phyloP scores from a whole-genome alignment of 495 filamentous ascomycete species.

The Aspergillus diversus region DNA sequence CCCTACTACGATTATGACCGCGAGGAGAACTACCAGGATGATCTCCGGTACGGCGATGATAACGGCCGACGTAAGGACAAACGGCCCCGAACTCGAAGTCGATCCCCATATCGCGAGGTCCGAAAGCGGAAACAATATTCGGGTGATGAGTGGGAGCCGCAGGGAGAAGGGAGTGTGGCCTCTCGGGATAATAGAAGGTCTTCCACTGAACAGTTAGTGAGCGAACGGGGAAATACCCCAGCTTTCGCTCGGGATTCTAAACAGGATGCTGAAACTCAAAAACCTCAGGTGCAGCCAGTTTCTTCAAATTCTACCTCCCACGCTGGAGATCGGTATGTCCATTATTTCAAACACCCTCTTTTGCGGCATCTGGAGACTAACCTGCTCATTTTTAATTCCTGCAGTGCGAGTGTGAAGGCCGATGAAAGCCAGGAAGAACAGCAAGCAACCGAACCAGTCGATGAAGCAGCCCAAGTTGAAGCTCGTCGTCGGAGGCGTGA shows the following conservation, averaged over 20 bases:
- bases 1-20: slow-evolving; percentile 72
- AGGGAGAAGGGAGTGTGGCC: slow-evolving; percentile 23
- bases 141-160: slow-evolving; percentile 38
- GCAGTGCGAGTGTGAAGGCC: slow-evolving; percentile 19
- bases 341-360: not conserved
- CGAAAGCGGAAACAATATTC: slow-evolving; percentile 49
- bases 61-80: slow-evolving; percentile 63
- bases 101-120: slow-evolving; percentile 51
- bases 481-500: slow-evolving; percentile 85
- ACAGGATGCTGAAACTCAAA: slow-evolving; percentile 69
- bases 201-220: slow-evolving; percentile 66
- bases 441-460: slow-evolving; percentile 54
- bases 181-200: slow-evolving; percentile 34
- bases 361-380: not conserved
- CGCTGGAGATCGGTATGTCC: slow-evolving; percentile 49
- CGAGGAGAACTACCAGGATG: slow-evolving; percentile 49
- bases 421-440: slow-evolving; percentile 31
- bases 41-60: slow-evolving; percentile 59
- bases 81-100: slow-evolving; percentile 68
- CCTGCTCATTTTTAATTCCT: not conserved
- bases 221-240: slow-evolving; percentile 63
- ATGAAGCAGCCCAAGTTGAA: slow-evolving; percentile 81
- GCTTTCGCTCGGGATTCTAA: slow-evolving; percentile 58
- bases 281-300: slow-evolving; percentile 60
- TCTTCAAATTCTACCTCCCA: slow-evolving; percentile 27